Conservation (phyloP, 2,329 filamentous ascomycete genomes). For the Aulographum hederae region DNA sequence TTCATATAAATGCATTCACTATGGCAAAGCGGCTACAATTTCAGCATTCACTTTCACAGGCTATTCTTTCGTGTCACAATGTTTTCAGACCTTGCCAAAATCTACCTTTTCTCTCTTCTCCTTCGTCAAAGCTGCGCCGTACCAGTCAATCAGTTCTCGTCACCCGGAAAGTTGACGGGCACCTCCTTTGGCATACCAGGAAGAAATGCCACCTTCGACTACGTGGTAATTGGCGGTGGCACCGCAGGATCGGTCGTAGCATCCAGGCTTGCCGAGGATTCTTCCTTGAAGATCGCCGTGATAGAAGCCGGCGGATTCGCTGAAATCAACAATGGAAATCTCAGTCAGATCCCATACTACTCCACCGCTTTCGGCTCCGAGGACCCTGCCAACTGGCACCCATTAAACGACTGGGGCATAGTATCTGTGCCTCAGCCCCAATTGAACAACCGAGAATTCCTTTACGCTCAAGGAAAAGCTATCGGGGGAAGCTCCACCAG, state of each 20-base stretch:
- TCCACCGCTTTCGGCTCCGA: constrained; percentile 6
- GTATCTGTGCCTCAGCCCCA: constrained; percentile 12
- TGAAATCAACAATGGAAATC: constrained; percentile 11
- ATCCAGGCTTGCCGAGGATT: constrained; percentile 3
- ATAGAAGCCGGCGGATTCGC: constrained; percentile 10
- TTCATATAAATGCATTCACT: no score
- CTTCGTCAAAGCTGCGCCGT: no score
- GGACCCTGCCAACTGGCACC: constrained; percentile 8
- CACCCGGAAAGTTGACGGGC: constrained; percentile 3
- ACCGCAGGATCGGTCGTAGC: constrained; percentile 4
- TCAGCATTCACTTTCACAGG: no score
- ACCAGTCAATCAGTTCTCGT: constrained; percentile 1
- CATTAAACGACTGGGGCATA: constrained; percentile 13
- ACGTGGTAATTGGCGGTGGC: constrained; percentile 5
- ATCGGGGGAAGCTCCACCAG: constrained; percentile 8
- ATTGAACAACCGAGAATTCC: constrained; percentile 7
- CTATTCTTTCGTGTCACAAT: no score
- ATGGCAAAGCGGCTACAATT: no score
- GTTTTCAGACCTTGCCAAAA: no score
- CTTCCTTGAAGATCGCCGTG: constrained; percentile 1
- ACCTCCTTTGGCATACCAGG: constrained; percentile 11
- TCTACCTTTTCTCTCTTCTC: no score
- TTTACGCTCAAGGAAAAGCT: constrained; percentile 12
- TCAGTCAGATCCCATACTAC: constrained; percentile 9
- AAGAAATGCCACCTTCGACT: constrained; percentile 6